Conservation (phyloP, 352 stramenopile genomes). For the Phytopythium kandeliae region DNA sequence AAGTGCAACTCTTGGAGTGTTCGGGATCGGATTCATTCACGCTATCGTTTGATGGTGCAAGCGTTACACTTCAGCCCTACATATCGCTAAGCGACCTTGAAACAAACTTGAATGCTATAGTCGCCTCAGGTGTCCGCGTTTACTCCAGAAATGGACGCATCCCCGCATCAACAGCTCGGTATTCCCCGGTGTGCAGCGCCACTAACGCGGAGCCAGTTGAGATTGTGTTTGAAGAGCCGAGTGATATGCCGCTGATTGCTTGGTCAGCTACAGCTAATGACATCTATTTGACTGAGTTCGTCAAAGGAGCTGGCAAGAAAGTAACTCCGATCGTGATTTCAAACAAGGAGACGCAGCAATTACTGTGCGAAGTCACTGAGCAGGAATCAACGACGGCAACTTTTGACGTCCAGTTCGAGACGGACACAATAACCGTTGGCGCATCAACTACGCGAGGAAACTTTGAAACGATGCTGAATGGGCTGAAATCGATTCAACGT, state of each 20-base stretch:
- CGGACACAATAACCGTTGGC: constrained; percentile 24
- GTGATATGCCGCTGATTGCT: constrained; percentile 35
- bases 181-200: constrained; percentile 57
- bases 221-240: constrained; percentile 62
- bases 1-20: constrained; percentile 63
- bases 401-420: constrained; percentile 50
- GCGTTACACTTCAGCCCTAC: constrained; percentile 25
- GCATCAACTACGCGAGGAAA: constrained; percentile 23
- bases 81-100: constrained; percentile 46
- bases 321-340: constrained; percentile 34
- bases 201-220: constrained; percentile 25
- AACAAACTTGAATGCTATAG: constrained; percentile 43
- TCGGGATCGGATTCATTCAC: constrained; percentile 39
- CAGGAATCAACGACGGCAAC: constrained; percentile 19
- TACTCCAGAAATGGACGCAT: constrained; percentile 24
- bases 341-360: constrained; percentile 53
- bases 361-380: constrained; percentile 44
- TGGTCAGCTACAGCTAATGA: constrained; percentile 59
- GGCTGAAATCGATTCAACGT: constrained; percentile 23
- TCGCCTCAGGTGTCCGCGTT: constrained; percentile 36
- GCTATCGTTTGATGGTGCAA: constrained; percentile 23
- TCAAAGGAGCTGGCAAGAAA: constrained; percentile 35
- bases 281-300: constrained; percentile 48
- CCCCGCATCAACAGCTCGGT: constrained; percentile 17
- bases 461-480: constrained; percentile 52